Evolutionary conservation across 495 filamentous ascomycete genomes (phyloP), one percentile per base, ranked within the genome.

Genomic region (Aspergillus sparsus): DNA sequence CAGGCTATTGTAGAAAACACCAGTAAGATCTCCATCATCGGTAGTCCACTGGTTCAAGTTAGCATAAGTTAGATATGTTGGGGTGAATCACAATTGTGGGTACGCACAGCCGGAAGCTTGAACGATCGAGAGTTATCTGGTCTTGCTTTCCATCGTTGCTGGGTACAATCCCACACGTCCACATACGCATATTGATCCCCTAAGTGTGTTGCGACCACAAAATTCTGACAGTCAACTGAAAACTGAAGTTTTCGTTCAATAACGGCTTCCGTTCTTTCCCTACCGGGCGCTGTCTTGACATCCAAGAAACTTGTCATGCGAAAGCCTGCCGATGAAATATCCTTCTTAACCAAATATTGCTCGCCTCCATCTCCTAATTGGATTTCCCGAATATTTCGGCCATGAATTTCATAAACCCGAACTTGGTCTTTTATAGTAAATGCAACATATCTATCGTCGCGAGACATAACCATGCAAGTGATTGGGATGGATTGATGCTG

Each of bases 401-500:
- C 44, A 15, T 45, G 44, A 8, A 70, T 60, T 37, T 70, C 62
- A 52, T 70, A 70, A 0, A 67, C 51, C 21, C 60, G 61, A 34
- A 70, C 53, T 21, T 67, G 51, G n/a, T 67, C 61, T 42, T 66
- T 60, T 36, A 70, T 47, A 2, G 65, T 62, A 31, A 70, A 66
- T 4, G 68, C 68, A 13, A 70, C 61, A 39, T 66, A 67, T 60
- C 53, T 41, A 50, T 70, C 68, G 35, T 70, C 58, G 9, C 68
- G 68, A 41, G 68, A 70, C 62, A 70, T 67, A 8, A 61, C 63
- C 62, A 70, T 70, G 49, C 55, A 64, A 31, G 57, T 62, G 10
- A 55, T 56, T 10, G 60, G 55, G 18, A 60, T 34, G 11, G 60
- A 61, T 6, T 15, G 61, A 21, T 59, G 47, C 9, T 57, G 56